Evolutionary conservation across 495 filamentous ascomycete genomes (phyloP).

Genomic region (Cercophora newfieldiana): DNA sequence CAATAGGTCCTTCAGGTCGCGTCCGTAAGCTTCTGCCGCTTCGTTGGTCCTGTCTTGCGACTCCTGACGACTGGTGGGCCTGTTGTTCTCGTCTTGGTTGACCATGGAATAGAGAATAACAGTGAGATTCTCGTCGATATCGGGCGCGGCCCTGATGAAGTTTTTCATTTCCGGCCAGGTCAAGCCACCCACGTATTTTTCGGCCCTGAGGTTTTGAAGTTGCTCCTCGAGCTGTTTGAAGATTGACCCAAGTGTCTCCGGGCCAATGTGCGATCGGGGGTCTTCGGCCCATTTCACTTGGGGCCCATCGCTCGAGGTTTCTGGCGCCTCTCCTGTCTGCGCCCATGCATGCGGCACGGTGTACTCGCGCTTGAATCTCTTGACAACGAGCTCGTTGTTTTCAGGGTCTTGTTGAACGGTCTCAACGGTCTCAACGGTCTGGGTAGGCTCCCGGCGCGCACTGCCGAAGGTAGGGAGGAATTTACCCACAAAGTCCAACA

Average conservation of each 20-base stretch:
- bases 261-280: not conserved
- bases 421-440: constrained; percentile 24
- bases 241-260: not conserved
- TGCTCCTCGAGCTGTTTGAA: not conserved
- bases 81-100: not conserved
- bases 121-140: not conserved
- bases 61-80: not conserved
- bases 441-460: not conserved
- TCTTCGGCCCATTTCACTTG: constrained; percentile 19
- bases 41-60: not conserved
- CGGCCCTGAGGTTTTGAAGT: not conserved
- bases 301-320: constrained; percentile 10
- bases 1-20: not conserved
- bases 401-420: constrained; percentile 1
- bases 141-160: not conserved
- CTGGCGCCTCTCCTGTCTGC: not conserved
- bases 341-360: not conserved
- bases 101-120: constrained; percentile 1
- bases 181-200: not conserved
- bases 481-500: constrained; percentile 18
- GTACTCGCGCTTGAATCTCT: constrained; percentile 30
- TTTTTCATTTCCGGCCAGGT: not conserved
- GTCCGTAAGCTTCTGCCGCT: constrained; percentile 3
- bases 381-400: constrained; percentile 24
- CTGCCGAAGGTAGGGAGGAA: constrained; percentile 3